A percentile compares a stretch with the other conserved stretches of the same genome.
These are phyloP conservation scores for Microthyrium microscopicum DNA, from an alignment of 2,329 filamentous ascomycete species.

Conservation along the genomic window DNA sequence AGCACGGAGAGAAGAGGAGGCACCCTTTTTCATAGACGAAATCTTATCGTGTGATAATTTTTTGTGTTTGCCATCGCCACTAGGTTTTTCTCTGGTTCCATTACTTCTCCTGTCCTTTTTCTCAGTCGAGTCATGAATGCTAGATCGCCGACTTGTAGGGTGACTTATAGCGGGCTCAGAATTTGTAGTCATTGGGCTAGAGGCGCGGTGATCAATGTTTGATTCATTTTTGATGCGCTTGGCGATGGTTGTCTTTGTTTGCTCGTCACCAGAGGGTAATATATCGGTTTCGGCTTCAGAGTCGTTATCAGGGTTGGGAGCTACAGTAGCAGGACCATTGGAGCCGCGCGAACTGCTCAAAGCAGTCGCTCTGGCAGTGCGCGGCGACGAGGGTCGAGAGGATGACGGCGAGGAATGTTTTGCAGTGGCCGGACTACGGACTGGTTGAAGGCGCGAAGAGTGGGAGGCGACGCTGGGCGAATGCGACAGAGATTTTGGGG, in stretches of 20 bases:
- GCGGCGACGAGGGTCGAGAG: conserved; percentile 5
- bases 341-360: conserved; percentile 1
- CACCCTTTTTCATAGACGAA: background rate
- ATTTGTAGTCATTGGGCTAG: conserved; percentile 3
- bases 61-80: conserved; percentile 3
- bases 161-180: conserved; percentile 3
- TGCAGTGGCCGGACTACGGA: conserved; percentile 7
- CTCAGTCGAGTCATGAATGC: conserved; percentile 6
- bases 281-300: conserved; percentile 35
- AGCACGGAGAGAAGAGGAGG: conserved; percentile 7
- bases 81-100: conserved; percentile 4
- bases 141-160: conserved; percentile 3
- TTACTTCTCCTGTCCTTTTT: conserved; percentile 5
- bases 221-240: conserved; percentile 24
- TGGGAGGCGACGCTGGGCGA: background rate
- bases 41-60: conserved; percentile 1
- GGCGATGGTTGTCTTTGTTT: conserved; percentile 22
- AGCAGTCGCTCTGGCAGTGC: conserved; percentile 1
- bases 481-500: conserved; percentile 1
- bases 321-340: conserved; percentile 4
- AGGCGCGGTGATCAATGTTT: conserved; percentile 14
- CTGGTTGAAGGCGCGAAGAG: conserved; percentile 6
- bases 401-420: conserved; percentile 6
- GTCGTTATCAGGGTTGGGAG: conserved; percentile 19
- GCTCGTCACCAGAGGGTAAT: conserved; percentile 19